These are phyloP conservation scores for Rhodomyrtus psidioides DNA, from an alignment of 441 rosid genomes.

Conservation along the genomic window DNA sequence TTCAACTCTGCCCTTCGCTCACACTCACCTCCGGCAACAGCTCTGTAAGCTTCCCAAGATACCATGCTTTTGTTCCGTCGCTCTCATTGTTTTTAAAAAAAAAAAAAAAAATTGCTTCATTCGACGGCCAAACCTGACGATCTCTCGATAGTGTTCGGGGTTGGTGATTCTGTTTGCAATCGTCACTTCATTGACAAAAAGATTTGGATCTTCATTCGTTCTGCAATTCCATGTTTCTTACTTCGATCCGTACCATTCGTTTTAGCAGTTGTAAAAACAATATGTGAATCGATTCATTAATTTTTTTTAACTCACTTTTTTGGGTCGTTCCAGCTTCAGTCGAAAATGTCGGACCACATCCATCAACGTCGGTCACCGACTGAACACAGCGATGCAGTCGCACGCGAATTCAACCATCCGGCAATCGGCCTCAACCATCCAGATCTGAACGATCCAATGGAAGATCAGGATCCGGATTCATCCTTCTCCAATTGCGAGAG, in stretches of 20 bases:
- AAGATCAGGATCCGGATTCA: neutral
- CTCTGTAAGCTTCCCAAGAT: neutral
- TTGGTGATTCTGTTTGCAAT: neutral
- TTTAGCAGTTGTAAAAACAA: neutral
- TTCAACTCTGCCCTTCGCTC: neutral
- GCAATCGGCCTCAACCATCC: neutral
- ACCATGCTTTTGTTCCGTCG: neutral
- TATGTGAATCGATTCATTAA: neutral
- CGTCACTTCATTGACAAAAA: neutral
- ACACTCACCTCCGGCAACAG: too few species aligned
- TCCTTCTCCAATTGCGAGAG: slow-evolving; percentile 50
- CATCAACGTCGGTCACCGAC: neutral
- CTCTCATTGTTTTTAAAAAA: neutral
- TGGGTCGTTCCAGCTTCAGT: neutral
- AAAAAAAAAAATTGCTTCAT: neutral
- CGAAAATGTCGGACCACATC: neutral
- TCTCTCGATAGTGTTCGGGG: neutral
- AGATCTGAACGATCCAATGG: neutral
- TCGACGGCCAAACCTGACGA: neutral
- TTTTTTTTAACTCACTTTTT: neutral
- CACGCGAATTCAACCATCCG: neutral
- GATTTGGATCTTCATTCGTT: neutral
- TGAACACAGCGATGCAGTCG: neutral
- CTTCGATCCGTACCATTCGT: neutral
- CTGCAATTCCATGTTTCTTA: neutral